These are phyloP conservation scores for Saccharomycopsis sp. DNA, from an alignment of 805 yeast species.

Conservation along the genomic window DNA sequence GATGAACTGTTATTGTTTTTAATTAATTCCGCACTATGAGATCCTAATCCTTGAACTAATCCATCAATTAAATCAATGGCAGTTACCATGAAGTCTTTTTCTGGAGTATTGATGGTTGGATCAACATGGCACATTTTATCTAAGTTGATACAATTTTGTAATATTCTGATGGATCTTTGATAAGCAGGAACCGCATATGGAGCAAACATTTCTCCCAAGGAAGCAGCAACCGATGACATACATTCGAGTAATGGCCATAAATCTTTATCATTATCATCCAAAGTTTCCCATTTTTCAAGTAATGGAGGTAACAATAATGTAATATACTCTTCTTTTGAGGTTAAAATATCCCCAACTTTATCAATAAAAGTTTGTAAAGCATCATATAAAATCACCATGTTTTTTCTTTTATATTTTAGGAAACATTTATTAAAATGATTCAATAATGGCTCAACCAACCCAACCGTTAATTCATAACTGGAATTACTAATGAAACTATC, in stretches of 20 bases:
- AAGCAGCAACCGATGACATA: slow-evolving; percentile 82
- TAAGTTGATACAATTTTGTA: slow-evolving; percentile 55
- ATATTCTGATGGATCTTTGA: slow-evolving; percentile 61
- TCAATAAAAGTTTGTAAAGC: slow-evolving; percentile 86
- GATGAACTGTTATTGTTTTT: no score
- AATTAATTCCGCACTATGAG: slow-evolving; percentile 47
- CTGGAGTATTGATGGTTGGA: slow-evolving; percentile 66
- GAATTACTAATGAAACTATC: slow-evolving; percentile 75
- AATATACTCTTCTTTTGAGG: slow-evolving; percentile 46
- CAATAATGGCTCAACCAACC: slow-evolving; percentile 56
- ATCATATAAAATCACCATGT: slow-evolving; percentile 74
- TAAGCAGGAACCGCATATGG: slow-evolving; percentile 87
- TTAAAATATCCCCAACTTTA: slow-evolving; percentile 49
- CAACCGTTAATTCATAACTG: slow-evolving; percentile 49
- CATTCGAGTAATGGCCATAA: slow-evolving; percentile 91
- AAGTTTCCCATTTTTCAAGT: slow-evolving; percentile 65
- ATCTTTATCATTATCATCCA: slow-evolving; percentile 71
- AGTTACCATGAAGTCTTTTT: slow-evolving; percentile 83
- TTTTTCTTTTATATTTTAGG: slow-evolving; percentile 67
- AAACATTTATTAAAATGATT: slow-evolving; percentile 68
- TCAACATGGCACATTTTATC: slow-evolving; percentile 55
- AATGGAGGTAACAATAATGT: slow-evolving; percentile 69
- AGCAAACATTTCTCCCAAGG: slow-evolving; percentile 73
- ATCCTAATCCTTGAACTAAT: slow-evolving; percentile 76
- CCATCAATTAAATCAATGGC: slow-evolving; percentile 89